Percentiles rank a stretch among this genome's conserved stretches.
Evolutionary conservation across 2,329 filamentous ascomycete species (phyloP).

Genomic region (Erysiphe pulchra): DNA sequence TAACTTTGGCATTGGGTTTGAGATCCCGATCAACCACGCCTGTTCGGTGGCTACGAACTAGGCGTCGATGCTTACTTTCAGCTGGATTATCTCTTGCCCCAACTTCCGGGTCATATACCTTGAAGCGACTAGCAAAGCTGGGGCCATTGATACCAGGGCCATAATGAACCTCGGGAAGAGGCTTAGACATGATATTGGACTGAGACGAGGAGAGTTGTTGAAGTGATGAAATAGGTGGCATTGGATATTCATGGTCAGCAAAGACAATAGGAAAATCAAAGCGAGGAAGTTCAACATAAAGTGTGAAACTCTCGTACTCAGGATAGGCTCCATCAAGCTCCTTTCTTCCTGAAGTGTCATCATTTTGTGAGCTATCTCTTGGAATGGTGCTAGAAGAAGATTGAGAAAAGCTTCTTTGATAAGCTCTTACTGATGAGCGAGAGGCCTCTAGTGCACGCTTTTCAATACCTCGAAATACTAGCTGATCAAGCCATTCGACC

Average conservation of each 20-base stretch:
- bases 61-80: conserved; percentile 75
- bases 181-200: conserved; percentile 46
- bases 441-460: conserved; percentile 43
- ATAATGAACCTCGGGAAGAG: conserved; percentile 67
- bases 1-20: conserved; percentile 85
- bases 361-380: conserved; percentile 13
- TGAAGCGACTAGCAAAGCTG: conserved; percentile 31
- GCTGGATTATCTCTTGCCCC: conserved; percentile 77
- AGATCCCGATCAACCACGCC: conserved; percentile 86
- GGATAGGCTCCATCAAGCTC: background rate
- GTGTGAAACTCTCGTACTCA: conserved; percentile 39
- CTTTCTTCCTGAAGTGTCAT: conserved; percentile 1
- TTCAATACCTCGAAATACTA: conserved; percentile 78
- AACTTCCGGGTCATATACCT: conserved; percentile 87
- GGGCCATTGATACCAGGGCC: conserved; percentile 67
- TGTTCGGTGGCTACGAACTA: conserved; percentile 74
- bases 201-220: conserved; percentile 36
- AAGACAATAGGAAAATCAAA: conserved; percentile 95
- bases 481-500: conserved; percentile 83
- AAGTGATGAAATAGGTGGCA: conserved; percentile 57
- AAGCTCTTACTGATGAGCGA: conserved; percentile 32
- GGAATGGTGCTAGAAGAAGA: conserved; percentile 12
- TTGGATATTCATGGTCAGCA: conserved; percentile 74
- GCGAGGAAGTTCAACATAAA: conserved; percentile 76
- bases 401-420: conserved; percentile 19